These are phyloP conservation scores for Polygonum maritimum DNA, from an alignment of 148 eudicot genomes.

Conservation along the genomic window DNA sequence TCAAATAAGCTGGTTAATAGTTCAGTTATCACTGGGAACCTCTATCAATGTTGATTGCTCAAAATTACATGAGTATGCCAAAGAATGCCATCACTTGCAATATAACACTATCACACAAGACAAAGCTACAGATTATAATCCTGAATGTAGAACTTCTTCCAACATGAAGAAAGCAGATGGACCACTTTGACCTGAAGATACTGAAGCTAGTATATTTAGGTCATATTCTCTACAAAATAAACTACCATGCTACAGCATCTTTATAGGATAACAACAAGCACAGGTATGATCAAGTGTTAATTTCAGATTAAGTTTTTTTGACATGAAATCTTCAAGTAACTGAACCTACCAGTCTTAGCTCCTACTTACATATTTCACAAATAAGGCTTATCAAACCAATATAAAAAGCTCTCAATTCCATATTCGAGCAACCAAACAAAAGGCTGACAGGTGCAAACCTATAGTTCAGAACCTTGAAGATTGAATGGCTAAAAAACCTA, in stretches of 20 bases:
- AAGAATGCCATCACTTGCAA: background rate
- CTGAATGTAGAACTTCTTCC: background rate
- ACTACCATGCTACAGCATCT: background rate
- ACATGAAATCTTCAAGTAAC: background rate
- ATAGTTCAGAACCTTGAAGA: background rate
- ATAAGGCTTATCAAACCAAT: background rate
- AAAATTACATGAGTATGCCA: background rate
- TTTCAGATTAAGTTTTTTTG: background rate
- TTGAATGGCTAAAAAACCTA: background rate
- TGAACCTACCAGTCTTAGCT: background rate
- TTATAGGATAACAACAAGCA: background rate
- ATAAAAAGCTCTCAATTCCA: background rate
- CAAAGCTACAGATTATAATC: background rate
- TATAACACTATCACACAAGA: background rate
- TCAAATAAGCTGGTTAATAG: background rate
- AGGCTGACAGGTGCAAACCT: background rate
- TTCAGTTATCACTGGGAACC: background rate
- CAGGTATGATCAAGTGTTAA: background rate
- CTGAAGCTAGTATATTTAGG: background rate
- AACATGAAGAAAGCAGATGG: background rate
- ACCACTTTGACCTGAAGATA: background rate
- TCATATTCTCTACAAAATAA: background rate
- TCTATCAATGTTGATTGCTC: background rate
- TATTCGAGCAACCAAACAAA: background rate
- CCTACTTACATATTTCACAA: background rate